Evolutionary conservation across 108 stramenopile genomes (phyloP).

Genomic region (Bacterosira constricta): DNA sequence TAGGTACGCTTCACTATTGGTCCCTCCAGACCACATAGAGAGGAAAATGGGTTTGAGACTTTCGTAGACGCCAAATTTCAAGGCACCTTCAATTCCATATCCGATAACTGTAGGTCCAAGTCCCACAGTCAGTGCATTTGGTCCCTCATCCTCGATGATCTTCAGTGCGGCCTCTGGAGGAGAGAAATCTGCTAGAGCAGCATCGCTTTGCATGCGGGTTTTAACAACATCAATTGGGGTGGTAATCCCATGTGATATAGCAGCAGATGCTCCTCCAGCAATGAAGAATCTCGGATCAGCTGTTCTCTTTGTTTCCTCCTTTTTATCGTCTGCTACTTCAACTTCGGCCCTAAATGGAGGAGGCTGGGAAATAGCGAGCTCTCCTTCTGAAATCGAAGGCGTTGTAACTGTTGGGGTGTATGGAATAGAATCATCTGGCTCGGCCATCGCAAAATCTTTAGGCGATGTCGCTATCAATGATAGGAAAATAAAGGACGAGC

Average conservation of each 20-base stretch:
- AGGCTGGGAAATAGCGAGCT: slow-evolving; percentile 20
- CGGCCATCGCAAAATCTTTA: not conserved
- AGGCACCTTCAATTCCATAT: slow-evolving; percentile 62
- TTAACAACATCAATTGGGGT: slow-evolving; percentile 90
- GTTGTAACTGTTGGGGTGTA: slow-evolving; percentile 12
- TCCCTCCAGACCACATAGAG: slow-evolving; percentile 1
- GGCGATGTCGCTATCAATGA: slow-evolving; percentile 10
- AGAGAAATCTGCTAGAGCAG: slow-evolving; percentile 16
- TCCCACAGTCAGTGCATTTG: slow-evolving; percentile 62
- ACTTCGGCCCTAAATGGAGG: slow-evolving; percentile 22
- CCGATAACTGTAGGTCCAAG: slow-evolving; percentile 88
- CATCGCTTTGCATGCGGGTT: slow-evolving; percentile 52
- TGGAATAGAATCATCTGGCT: not conserved
- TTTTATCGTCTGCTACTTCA: not conserved
- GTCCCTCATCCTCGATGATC: slow-evolving; percentile 75
- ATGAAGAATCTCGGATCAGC: slow-evolving; percentile 63
- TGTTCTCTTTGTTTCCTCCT: slow-evolving; percentile 1
- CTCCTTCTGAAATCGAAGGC: slow-evolving; percentile 35
- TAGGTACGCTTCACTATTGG: slow-evolving; percentile 25
- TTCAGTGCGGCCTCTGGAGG: slow-evolving; percentile 49
- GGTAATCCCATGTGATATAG: slow-evolving; percentile 74
- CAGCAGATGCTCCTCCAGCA: slow-evolving; percentile 82
- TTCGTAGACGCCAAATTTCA: slow-evolving; percentile 78
- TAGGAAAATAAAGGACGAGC: slow-evolving; percentile 13
- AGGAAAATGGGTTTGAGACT: slow-evolving; percentile 53